A percentile compares a stretch with the other conserved stretches of the same genome.
phyloP scores from a whole-genome alignment of 352 stramenopile genomes.

The Globisporangium mamillatum region DNA sequence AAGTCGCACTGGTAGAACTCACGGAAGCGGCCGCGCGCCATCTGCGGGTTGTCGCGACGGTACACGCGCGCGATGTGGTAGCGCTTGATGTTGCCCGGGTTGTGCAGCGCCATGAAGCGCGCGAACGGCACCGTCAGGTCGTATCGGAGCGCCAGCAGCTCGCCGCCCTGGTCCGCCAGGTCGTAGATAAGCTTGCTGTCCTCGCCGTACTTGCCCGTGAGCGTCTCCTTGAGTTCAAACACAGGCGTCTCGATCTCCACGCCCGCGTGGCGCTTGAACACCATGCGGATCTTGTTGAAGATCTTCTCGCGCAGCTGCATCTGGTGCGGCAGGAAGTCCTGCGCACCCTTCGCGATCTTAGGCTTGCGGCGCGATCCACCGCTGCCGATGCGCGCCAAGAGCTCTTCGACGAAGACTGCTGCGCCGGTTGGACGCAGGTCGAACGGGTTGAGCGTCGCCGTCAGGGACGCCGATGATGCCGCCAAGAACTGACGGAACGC shows the following conservation, averaged over 20 bases:
- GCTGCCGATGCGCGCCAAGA: slow-evolving; percentile 62
- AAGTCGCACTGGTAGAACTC: slow-evolving; percentile 99
- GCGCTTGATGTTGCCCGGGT: slow-evolving; percentile 97
- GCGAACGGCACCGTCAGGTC: slow-evolving; percentile 99
- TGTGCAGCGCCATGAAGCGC: slow-evolving; percentile 96
- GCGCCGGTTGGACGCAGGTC: slow-evolving; percentile 48
- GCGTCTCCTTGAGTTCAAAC: slow-evolving; percentile 98
- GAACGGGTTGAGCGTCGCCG: slow-evolving; percentile 44
- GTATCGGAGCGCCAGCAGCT: slow-evolving; percentile 94
- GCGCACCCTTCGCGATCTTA: slow-evolving; percentile 90
- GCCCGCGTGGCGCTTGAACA: slow-evolving; percentile 97
- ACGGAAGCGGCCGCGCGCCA: slow-evolving; percentile 94
- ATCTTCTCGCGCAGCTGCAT: slow-evolving; percentile 97
- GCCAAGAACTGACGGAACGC: slow-evolving; percentile 55
- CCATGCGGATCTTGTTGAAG: slow-evolving; percentile 96
- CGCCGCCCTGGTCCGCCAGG: slow-evolving; percentile 96
- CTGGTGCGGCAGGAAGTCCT: slow-evolving; percentile 95
- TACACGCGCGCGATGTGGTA: slow-evolving; percentile 98
- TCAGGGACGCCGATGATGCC: slow-evolving; percentile 13
- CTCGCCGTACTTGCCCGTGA: slow-evolving; percentile 99
- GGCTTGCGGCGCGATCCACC: slow-evolving; percentile 77
- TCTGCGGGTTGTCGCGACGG: slow-evolving; percentile 93
- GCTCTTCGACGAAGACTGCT: slow-evolving; percentile 54
- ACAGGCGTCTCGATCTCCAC: slow-evolving; percentile 98
- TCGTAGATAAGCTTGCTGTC: slow-evolving; percentile 99